phyloP scores from a whole-genome alignment of 2,329 filamentous ascomycete species.

The Trichocomaceae sp. region DNA sequence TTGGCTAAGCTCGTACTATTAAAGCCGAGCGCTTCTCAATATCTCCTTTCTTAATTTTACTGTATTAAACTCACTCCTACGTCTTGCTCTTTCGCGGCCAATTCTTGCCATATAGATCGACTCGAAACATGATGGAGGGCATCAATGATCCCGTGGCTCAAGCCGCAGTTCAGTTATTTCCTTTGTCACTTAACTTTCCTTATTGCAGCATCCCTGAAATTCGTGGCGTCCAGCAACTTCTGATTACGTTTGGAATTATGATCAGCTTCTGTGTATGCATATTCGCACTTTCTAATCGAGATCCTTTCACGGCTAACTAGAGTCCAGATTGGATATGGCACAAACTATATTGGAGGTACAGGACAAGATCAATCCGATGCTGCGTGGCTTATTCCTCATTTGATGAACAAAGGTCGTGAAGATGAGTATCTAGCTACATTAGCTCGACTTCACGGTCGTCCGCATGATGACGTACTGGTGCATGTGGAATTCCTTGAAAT shows the following conservation, averaged over 20 bases:
- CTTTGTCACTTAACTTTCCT: neutral
- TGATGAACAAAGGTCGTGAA: slow-evolving; percentile 54
- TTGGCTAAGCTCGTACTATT: no score
- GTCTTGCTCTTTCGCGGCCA: no score
- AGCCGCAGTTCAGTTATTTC: no score
- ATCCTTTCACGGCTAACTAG: slow-evolving; percentile 55
- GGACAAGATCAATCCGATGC: slow-evolving; percentile 54
- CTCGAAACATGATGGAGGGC: no score
- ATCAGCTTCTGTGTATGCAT: slow-evolving; percentile 40
- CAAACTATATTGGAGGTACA: slow-evolving; percentile 60
- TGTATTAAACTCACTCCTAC: no score
- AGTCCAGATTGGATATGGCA: slow-evolving; percentile 44
- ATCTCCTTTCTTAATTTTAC: no score
- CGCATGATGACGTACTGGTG: slow-evolving; percentile 51
- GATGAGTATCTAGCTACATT: slow-evolving; percentile 47
- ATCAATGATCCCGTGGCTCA: no score
- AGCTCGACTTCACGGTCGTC: slow-evolving; percentile 51
- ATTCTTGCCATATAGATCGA: no score
- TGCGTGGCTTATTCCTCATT: slow-evolving; percentile 62
- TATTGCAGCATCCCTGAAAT: slow-evolving; percentile 24
- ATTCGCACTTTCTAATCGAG: slow-evolving; percentile 25
- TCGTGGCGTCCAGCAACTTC: slow-evolving; percentile 40
- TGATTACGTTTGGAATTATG: slow-evolving; percentile 38
- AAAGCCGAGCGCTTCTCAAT: no score
- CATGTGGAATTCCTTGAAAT: slow-evolving; percentile 45